phyloP scores from a whole-genome alignment of 2,329 filamentous ascomycete genomes.

The Helicocarpus griseus region DNA sequence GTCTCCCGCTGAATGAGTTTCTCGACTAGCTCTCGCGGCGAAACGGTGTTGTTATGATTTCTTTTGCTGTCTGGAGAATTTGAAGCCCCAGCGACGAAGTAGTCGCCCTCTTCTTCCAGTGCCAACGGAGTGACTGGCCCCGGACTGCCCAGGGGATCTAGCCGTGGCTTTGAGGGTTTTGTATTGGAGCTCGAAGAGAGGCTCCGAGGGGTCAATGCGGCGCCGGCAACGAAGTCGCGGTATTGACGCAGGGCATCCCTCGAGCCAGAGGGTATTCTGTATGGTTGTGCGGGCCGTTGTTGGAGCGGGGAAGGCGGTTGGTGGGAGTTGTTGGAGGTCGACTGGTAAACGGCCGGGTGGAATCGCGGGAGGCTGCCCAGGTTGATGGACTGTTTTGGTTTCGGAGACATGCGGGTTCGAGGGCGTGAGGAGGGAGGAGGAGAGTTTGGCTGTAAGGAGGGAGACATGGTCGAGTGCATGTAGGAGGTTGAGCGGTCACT shows the following conservation, averaged over 20 bases:
- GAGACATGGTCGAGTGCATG: slow-evolving; percentile 25
- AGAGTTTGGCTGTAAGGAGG: slow-evolving; percentile 19
- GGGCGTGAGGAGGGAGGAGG: slow-evolving; percentile 7
- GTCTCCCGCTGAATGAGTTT: slow-evolving; percentile 25
- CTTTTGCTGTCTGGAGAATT: slow-evolving; percentile 2
- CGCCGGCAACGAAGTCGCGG: slow-evolving; percentile 32
- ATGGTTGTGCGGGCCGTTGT: slow-evolving; percentile 16
- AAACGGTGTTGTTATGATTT: slow-evolving; percentile 16
- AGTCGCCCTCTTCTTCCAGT: slow-evolving; percentile 30
- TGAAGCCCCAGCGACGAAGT: slow-evolving; percentile 27
- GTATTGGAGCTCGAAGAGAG: slow-evolving; percentile 18
- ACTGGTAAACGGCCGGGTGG: slow-evolving; percentile 36
- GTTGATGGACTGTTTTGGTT: slow-evolving; percentile 17
- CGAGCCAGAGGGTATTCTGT: slow-evolving; percentile 25
- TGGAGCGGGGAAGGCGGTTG: slow-evolving; percentile 27
- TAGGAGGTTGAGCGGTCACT: slow-evolving; percentile 5
- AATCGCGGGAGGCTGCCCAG: slow-evolving; percentile 36
- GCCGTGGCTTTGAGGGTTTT: slow-evolving; percentile 34
- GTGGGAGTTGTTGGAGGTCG: slow-evolving; percentile 17
- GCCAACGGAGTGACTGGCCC: slow-evolving; percentile 38
- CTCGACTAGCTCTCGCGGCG: slow-evolving; percentile 25
- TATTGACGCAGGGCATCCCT: slow-evolving; percentile 33
- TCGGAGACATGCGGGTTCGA: slow-evolving; percentile 8
- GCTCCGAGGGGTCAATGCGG: slow-evolving; percentile 22
- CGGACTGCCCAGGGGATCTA: slow-evolving; percentile 37